phyloP scores from a whole-genome alignment of 441 rosid genomes.

The Eutrema salsugineum region DNA sequence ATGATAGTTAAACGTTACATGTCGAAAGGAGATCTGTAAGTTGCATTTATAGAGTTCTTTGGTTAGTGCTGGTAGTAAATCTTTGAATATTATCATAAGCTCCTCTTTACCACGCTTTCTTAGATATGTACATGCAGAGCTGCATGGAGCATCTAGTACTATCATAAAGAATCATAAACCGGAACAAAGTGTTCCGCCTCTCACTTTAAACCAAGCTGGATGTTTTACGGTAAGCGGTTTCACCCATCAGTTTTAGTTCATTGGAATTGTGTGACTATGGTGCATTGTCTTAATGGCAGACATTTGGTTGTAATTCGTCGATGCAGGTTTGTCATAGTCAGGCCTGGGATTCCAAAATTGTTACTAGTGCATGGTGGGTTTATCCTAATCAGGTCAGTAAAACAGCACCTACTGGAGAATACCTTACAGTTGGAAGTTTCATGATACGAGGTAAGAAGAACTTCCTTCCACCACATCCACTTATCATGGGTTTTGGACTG shows the following conservation, averaged over 20 bases:
- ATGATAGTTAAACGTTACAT: conserved; percentile 97
- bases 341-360: conserved; percentile 98
- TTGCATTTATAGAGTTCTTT: conserved; percentile 17
- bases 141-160: conserved; percentile 98
- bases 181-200: conserved; percentile 89
- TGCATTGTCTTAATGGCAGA: conserved; percentile 12
- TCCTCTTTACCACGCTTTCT: background rate
- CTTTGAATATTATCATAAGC: background rate
- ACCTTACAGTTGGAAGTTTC: conserved; percentile 97
- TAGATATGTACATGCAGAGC: conserved; percentile 95
- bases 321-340: conserved; percentile 95
- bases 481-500: conserved; percentile 95
- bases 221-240: conserved; percentile 68
- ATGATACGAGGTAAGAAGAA: conserved; percentile 98
- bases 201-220: conserved; percentile 97
- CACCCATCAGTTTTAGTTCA: background rate
- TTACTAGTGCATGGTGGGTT: conserved; percentile 99
- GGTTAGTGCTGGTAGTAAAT: background rate
- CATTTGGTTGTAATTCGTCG: background rate
- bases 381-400: conserved; percentile 97
- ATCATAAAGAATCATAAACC: conserved; percentile 92
- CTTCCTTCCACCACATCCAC: conserved; percentile 97
- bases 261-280: background rate
- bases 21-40: conserved; percentile 99
- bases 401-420: conserved; percentile 99